phyloP scores from a whole-genome alignment of 257 asterid genomes.

The Ehretia macrophylla region DNA sequence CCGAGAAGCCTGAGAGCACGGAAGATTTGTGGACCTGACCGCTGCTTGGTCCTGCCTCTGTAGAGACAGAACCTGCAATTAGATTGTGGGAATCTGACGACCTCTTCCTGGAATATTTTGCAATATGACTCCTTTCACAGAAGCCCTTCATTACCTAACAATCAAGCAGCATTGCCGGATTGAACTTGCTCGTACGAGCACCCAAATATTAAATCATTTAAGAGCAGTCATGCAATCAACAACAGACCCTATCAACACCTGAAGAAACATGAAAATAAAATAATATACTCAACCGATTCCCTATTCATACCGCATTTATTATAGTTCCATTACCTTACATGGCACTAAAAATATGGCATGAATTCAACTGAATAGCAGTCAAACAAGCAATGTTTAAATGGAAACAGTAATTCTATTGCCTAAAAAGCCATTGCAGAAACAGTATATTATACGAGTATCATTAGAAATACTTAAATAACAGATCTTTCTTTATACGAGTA shows the following conservation, averaged over 20 bases:
- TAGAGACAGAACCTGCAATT: conserved; percentile 15
- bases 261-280: neutral
- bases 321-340: no score
- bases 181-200: no score
- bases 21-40: conserved; percentile 16
- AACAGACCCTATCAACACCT: neutral
- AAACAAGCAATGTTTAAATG: no score
- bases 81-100: conserved; percentile 13
- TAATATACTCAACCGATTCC: no score
- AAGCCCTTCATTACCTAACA: conserved; percentile 30
- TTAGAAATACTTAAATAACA: no score
- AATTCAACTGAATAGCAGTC: neutral
- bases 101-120: conserved; percentile 7
- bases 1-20: conserved; percentile 32
- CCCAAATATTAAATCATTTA: no score
- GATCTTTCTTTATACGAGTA: no score
- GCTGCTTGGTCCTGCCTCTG: conserved; percentile 38
- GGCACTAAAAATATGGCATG: neutral
- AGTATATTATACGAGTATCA: no score
- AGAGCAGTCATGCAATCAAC: neutral
- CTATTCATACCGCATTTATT: no score
- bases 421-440: no score
- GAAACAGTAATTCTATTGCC: no score
- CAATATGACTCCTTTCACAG: conserved; percentile 11
- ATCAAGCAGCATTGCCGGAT: neutral